Conservation (phyloP, 495 filamentous ascomycete species). For the Oleoguttula mirabilis region DNA sequence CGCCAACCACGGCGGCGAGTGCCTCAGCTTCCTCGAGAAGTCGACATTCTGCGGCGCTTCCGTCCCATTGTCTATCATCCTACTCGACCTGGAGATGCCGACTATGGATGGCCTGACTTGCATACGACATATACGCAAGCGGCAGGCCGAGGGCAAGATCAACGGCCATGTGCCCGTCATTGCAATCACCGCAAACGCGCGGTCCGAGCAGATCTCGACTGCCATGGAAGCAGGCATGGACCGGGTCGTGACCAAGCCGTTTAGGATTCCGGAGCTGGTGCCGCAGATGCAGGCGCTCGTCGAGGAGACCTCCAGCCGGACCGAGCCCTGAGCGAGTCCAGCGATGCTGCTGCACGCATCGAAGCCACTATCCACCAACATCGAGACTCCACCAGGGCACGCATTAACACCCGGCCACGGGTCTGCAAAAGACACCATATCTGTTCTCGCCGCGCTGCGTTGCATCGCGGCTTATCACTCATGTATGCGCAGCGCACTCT, state of each 20-base stretch:
- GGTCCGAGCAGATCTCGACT: conserved; percentile 51
- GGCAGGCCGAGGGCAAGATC: conserved; percentile 41
- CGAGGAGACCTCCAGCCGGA: too few species aligned
- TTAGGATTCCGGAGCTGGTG: conserved; percentile 56
- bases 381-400: too few species aligned
- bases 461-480: too few species aligned
- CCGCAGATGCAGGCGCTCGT: conserved; percentile 44
- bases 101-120: conserved; percentile 69
- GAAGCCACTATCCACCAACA: too few species aligned
- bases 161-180: conserved; percentile 55
- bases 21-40: conserved; percentile 41
- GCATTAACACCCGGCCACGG: too few species aligned
- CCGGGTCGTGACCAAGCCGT: conserved; percentile 73
- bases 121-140: conserved; percentile 49
- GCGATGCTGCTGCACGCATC: too few species aligned
- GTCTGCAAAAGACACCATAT: too few species aligned
- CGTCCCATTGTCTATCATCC: conserved; percentile 43
- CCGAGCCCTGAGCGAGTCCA: too few species aligned
- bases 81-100: conserved; percentile 81
- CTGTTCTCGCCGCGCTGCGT: too few species aligned
- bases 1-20: conserved; percentile 64
- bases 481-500: too few species aligned
- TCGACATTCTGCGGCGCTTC: conserved; percentile 21
- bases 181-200: conserved; percentile 66
- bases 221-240: conserved; percentile 64